Percentiles rank a stretch among this genome's conserved stretches.
phyloP scores from a whole-genome alignment of 768 basidiomycete species.

The Mrakia blollopis region DNA sequence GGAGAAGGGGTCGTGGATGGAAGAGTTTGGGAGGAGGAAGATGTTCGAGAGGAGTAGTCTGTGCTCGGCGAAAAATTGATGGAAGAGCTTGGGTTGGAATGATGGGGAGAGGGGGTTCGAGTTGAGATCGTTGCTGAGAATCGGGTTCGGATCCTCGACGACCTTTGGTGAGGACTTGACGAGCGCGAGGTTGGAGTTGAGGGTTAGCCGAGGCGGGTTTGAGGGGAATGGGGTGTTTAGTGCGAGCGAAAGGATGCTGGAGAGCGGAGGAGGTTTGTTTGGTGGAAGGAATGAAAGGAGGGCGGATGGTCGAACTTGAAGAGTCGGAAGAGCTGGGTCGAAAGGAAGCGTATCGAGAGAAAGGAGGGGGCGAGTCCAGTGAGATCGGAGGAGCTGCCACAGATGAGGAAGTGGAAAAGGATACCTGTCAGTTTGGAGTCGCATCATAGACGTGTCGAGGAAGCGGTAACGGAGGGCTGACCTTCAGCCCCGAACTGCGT shows the following conservation, averaged over 20 bases:
- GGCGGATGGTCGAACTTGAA: background rate
- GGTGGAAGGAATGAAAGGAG: background rate
- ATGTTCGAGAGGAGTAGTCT: background rate
- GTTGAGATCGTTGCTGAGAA: background rate
- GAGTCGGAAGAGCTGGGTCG: background rate
- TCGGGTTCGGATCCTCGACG: background rate
- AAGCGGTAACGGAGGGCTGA: background rate
- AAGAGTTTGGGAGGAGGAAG: background rate
- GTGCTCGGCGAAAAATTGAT: background rate
- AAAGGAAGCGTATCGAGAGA: background rate
- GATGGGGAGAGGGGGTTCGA: background rate
- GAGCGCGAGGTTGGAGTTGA: background rate
- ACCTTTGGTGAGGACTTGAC: background rate
- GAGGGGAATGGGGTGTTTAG: background rate
- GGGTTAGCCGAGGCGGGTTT: background rate
- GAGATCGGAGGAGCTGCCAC: background rate
- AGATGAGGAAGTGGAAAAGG: background rate
- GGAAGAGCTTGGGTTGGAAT: background rate
- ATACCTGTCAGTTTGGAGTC: background rate
- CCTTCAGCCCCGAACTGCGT: background rate
- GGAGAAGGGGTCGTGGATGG: background rate
- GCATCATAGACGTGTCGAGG: background rate
- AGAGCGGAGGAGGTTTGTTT: background rate
- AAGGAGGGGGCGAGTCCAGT: background rate
- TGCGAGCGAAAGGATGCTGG: background rate